Evolutionary conservation across 2,329 filamentous ascomycete species (phyloP), one percentile per base, ranked within the genome.

Genomic region (Apiospora aurea): DNA sequence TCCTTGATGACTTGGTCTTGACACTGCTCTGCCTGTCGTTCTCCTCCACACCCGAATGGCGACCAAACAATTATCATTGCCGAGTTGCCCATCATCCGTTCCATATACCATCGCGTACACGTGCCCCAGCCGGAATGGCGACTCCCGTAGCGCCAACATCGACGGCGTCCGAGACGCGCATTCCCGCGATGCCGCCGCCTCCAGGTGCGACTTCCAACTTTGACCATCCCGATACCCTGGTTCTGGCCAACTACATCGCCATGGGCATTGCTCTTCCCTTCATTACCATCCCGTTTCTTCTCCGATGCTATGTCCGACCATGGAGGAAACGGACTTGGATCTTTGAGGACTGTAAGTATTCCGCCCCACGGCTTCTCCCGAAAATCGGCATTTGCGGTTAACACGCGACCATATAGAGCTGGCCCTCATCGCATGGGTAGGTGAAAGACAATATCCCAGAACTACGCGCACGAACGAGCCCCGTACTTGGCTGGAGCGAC

Each of bases 291-390:
- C 73, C 75, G 41, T 76, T 75, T 13, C 7, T 53, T 6, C 71
- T 76, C 11, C 71, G 76, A 14, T 26, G 46, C 1, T 77, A 75
- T n/a, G 61, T 49, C 29, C 64, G 76, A 1, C 53, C 75, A 1
- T 73, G n/a, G 5, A 72, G 75, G 43, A 75, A 71, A 57, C 71
- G 69, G 18, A 10, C 47, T 43, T 76, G 75, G 74, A 74, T 72
- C 26, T 68, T 76, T 14, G 75, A 77, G 70, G 75, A 77, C 49
- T 74, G 70, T 74, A 67, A 72, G 51, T 38, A 26, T 18, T 44
- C 73, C 5, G 70, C 53, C 8, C 16, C 18, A 7, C 8, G 18
- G 18, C 16, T 47, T 47, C 18, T 7, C 46, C 10, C 8, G 44
- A 6, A 47, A 47, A 6, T 46, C 18, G 21, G 18, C 44, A 47